Conservation (phyloP, 148 eudicot species). For the Linanthus parryae region DNA sequence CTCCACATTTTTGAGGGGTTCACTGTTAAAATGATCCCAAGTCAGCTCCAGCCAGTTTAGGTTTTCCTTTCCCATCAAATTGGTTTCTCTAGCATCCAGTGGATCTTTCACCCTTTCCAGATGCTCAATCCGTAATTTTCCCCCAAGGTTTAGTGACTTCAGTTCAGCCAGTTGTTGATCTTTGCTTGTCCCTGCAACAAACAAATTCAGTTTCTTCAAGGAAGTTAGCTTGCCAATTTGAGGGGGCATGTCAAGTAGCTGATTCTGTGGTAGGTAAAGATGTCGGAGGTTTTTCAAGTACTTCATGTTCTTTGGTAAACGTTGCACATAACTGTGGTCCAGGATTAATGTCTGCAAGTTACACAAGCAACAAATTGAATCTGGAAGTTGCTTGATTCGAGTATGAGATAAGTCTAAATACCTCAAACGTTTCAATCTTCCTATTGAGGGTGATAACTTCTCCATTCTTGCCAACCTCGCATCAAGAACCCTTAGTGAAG, state of each 20-base stretch:
- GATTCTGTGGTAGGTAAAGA: neutral
- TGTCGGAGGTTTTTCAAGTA: neutral
- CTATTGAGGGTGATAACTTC: neutral
- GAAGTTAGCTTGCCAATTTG: neutral
- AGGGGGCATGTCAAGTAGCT: neutral
- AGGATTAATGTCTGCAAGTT: slow-evolving; percentile 1
- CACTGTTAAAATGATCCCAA: neutral
- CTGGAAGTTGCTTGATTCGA: neutral
- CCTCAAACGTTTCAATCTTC: slow-evolving; percentile 2
- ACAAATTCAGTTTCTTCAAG: neutral
- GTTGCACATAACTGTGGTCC: neutral
- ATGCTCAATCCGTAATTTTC: neutral
- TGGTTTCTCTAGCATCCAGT: too few relatives aligned
- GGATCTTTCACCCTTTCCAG: neutral
- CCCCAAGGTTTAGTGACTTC: neutral
- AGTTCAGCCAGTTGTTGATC: neutral
- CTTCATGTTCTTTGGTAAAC: neutral
- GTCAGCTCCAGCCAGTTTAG: neutral
- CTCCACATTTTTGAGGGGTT: neutral
- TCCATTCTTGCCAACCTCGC: neutral
- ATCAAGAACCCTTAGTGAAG: neutral
- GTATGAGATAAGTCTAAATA: neutral
- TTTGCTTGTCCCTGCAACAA: neutral
- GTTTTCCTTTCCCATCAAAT: neutral
- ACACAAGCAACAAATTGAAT: neutral